Percentiles rank a stretch among this genome's conserved stretches.
Conservation (phyloP, 2,329 filamentous ascomycete genomes). For the Alternaria sp. region DNA sequence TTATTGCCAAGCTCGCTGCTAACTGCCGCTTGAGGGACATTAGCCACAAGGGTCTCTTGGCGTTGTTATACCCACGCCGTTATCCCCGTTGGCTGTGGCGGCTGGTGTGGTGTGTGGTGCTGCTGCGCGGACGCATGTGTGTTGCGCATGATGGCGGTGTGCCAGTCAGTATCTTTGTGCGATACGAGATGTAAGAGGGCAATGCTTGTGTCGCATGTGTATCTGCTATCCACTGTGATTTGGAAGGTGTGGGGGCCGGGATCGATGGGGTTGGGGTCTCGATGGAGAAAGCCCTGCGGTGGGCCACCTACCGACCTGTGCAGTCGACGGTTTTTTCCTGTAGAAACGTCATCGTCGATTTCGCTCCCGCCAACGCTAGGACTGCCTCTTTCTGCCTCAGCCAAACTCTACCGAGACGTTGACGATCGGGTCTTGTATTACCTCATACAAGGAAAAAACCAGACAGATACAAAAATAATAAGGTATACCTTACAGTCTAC, state of each 20-base stretch:
- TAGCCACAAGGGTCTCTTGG: constrained; percentile 1
- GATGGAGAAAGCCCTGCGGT: background rate
- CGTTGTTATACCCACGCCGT: background rate
- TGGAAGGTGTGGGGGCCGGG: background rate
- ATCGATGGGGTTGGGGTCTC: background rate
- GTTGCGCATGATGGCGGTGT: background rate
- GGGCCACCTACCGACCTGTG: background rate
- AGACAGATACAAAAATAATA: no score
- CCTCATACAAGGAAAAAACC: no score
- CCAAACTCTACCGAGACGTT: background rate
- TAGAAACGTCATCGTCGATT: background rate
- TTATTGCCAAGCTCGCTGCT: constrained; percentile 2
- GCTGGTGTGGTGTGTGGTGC: background rate
- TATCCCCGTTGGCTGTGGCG: background rate
- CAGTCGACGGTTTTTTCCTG: background rate
- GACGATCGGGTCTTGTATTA: background rate
- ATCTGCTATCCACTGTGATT: background rate
- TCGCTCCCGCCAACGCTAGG: background rate
- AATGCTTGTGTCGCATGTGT: background rate
- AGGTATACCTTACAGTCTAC: no score
- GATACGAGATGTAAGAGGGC: background rate
- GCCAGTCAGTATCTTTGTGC: background rate
- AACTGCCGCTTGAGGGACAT: background rate
- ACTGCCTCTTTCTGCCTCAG: background rate
- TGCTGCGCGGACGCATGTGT: background rate